A percentile compares a stretch with the other conserved stretches of the same genome.
phyloP scores from a whole-genome alignment of 2,329 filamentous ascomycete genomes.

The Fusarium austroafricanum region DNA sequence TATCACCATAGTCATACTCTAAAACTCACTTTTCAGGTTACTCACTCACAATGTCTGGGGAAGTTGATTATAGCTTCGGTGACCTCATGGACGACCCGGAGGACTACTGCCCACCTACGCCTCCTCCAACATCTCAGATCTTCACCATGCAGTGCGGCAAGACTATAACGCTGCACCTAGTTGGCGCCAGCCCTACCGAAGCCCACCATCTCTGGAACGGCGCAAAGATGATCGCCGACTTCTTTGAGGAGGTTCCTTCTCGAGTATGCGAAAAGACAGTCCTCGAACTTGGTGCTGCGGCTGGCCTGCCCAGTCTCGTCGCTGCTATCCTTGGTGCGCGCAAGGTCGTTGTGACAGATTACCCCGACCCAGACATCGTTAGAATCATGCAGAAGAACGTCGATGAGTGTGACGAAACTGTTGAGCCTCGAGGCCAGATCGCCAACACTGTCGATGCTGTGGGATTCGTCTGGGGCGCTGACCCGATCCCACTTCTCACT shows the following conservation, averaged over 20 bases:
- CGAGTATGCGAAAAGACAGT: slow-evolving; percentile 77
- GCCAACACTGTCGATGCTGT: slow-evolving; percentile 63
- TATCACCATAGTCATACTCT: slow-evolving; percentile 3
- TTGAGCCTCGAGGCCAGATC: slow-evolving; percentile 48
- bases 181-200: slow-evolving; percentile 90
- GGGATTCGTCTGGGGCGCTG: slow-evolving; percentile 87
- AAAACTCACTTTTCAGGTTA: slow-evolving; percentile 7
- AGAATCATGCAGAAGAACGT: slow-evolving; percentile 84
- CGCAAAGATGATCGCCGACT: slow-evolving; percentile 79
- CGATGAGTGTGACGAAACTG: slow-evolving; percentile 60
- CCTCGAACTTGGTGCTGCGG: slow-evolving; percentile 89
- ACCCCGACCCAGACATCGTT: slow-evolving; percentile 86
- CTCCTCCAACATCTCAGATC: slow-evolving; percentile 77
- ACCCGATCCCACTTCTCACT: slow-evolving; percentile 67
- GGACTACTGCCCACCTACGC: slow-evolving; percentile 82
- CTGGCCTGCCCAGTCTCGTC: slow-evolving; percentile 84
- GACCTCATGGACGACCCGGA: slow-evolving; percentile 83
- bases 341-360: slow-evolving; percentile 85
- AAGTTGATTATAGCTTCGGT: slow-evolving; percentile 53
- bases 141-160: slow-evolving; percentile 76
- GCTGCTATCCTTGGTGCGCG: slow-evolving; percentile 78
- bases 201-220: slow-evolving; percentile 95
- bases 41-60: slow-evolving; percentile 48
- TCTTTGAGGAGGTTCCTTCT: slow-evolving; percentile 76
- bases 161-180: slow-evolving; percentile 77